Evolutionary conservation across 73 alveolate genomes (phyloP), one percentile per base, ranked within the genome.

Genomic region (Vitrella brassicaformis): DNA sequence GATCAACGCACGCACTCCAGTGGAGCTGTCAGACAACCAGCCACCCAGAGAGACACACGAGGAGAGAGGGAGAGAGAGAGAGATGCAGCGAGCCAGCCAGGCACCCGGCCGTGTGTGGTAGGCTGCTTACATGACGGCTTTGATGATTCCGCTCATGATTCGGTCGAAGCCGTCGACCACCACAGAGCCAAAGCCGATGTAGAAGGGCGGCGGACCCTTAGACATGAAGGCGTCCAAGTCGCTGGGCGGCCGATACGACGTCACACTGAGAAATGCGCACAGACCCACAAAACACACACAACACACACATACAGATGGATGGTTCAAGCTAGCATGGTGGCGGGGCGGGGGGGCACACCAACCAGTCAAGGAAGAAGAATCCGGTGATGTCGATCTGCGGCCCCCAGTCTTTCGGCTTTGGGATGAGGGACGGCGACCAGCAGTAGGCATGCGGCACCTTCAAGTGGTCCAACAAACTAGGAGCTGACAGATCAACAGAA

Each of bases 141-240:
- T 39, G 56, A 39, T 39, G 56, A 39, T 39, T 14, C 14, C 56
- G 22, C 14, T 39, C 56, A 39, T 39, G 56, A 39, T 25, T n/a
- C 26, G 1, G 69, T 56, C 30, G 69, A 18, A 56, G 69, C 9
- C 28, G 30, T 56, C 69, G 69, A 4, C 25, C 69, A 56, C 69
- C 27, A 56, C 28, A 8, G 69, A 56, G 9, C 69, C 69, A 56
- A 56, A 56, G 69, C 69, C 69, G 26, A 56, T n/a, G 69, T 22
- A 56, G 29, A 56, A 4, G 69, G 69, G 69, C 29, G 69, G 69
- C 7, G 27, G 1, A 1, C 69, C 69, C 28, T 8, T n/a, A 4
- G 7, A 8, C 69, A 56, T 1, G 18, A 56, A 56, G 10, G 26
- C 18, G 10, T 8, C 69, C 10, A 56, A 25, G 28, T 8, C 69